A percentile compares a stretch with the other conserved stretches of the same genome.
These are phyloP conservation scores for Leptographium radiaticola DNA, from an alignment of 2,329 filamentous ascomycete genomes.

Conservation along the genomic window DNA sequence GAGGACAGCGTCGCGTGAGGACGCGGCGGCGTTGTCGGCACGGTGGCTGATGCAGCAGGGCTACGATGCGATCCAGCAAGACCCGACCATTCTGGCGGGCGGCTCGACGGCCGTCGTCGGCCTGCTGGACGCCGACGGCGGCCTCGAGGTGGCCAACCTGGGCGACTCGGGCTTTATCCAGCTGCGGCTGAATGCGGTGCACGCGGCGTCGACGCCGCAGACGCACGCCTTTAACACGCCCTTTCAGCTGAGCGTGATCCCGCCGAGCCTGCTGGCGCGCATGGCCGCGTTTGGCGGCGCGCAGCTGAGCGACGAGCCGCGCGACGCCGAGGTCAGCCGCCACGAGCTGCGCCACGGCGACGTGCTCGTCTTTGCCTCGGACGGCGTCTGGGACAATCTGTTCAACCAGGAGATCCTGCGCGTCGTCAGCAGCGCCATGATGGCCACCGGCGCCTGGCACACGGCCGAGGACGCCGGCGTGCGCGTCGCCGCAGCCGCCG, in stretches of 20 bases:
- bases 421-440: conserved; percentile 68
- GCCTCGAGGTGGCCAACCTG: conserved; percentile 79
- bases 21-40: conserved; percentile 37
- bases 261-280: conserved; percentile 63
- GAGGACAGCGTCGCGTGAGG: conserved; percentile 6
- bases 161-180: conserved; percentile 92
- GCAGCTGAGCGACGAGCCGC: conserved; percentile 70
- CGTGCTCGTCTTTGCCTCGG: conserved; percentile 84
- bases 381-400: conserved; percentile 93
- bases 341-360: conserved; percentile 78
- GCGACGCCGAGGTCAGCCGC: conserved; percentile 68
- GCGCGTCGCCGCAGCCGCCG: conserved; percentile 33
- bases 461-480: conserved; percentile 41
- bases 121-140: conserved; percentile 58
- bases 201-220: conserved; percentile 71
- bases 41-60: conserved; percentile 66
- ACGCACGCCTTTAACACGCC: conserved; percentile 97
- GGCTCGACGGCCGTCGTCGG: conserved; percentile 90
- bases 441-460: conserved; percentile 60
- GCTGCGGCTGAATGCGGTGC: conserved; percentile 72
- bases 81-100: conserved; percentile 62
- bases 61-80: conserved; percentile 68
- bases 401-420: conserved; percentile 80
- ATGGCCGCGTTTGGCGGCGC: conserved; percentile 72
- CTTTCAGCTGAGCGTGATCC: conserved; percentile 83